Base-by-base conservation (phyloP, 345 rosid species). In the Linum usitatissimum region DNA sequence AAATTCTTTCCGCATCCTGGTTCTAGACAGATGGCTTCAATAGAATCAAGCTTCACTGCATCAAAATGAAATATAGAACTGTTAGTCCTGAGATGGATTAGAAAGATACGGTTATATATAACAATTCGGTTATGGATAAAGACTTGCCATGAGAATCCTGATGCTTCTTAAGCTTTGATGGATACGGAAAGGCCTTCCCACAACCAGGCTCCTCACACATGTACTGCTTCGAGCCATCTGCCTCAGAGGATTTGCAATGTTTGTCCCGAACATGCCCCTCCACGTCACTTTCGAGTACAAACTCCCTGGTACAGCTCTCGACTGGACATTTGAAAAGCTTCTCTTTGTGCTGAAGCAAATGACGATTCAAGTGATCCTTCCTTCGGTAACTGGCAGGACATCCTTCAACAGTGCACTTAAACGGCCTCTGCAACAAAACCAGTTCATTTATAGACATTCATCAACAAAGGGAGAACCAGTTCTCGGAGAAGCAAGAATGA, bases 311-410 rank as follows among this genome's bases (percentile, higher is more conserved):
- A 73, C 99, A 93, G 23, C 65, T 74, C 66, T 82, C 90, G 55
- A 77, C 31, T 3, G 84, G 79, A 65, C 97, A 93, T 45, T 61
- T 74, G n/a, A 84, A 90, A n/a, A 83, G 80, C 68, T 81, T 87
- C 21, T 97, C 97, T 62, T 81, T 64, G 51, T 93, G 97, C 36
- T 71, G 77, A 58, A 81, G 82, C 68, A 78, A 68, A 63, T 93
- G 99, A n/a, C 96, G 86, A 31, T 76, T 78, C 67, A 93, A 80
- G 76, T 90, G 97, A 75, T 93, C 99, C 61, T 86, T 93, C 73
- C 99, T 83, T 72, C 91, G 80, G 34, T 87, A 93, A 66, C 88
- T 90, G 30, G 80, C 66, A 69, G 66, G 30, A 63, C 99, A 93
- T 64, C 80, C 96, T 54, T 84, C 86, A 18, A 83, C 67, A 1